phyloP scores from a whole-genome alignment of 306 rosid genomes.

The Prinsepia uniflora region DNA sequence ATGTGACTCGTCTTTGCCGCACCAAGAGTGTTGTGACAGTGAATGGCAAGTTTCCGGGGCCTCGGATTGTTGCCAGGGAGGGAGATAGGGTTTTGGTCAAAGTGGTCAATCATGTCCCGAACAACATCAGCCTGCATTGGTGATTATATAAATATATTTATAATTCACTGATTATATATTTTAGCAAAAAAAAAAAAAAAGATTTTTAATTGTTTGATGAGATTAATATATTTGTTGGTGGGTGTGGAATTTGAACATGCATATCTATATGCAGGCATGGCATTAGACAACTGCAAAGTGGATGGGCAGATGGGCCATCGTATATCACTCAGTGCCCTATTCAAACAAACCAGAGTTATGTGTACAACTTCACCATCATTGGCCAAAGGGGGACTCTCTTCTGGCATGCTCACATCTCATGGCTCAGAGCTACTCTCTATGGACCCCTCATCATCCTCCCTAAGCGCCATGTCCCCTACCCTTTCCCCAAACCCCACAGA shows the following conservation, averaged over 20 bases:
- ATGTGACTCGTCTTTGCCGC: slow-evolving; percentile 55
- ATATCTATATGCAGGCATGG: slow-evolving; percentile 50
- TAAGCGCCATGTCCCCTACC: slow-evolving; percentile 43
- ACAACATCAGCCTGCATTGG: slow-evolving; percentile 65
- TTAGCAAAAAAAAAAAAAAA: too few relatives aligned
- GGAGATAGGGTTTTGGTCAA: slow-evolving; percentile 60
- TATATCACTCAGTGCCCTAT: slow-evolving; percentile 78
- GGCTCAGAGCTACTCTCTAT: slow-evolving; percentile 63
- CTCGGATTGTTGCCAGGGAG: slow-evolving; percentile 57
- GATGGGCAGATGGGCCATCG: slow-evolving; percentile 73
- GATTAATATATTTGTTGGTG: neutral
- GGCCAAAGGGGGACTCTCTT: slow-evolving; percentile 70
- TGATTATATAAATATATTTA: neutral
- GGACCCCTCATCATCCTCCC: slow-evolving; percentile 68
- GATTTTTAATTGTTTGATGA: too few relatives aligned
- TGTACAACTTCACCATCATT: slow-evolving; percentile 61
- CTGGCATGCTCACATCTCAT: slow-evolving; percentile 70
- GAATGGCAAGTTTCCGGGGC: slow-evolving; percentile 68
- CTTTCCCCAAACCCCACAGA: slow-evolving; percentile 50
- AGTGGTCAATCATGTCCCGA: slow-evolving; percentile 67
- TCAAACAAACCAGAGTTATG: slow-evolving; percentile 47
- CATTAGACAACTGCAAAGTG: slow-evolving; percentile 51
- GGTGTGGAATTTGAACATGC: neutral
- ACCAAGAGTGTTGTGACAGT: slow-evolving; percentile 55
- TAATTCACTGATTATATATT: neutral